Percentiles rank a stretch among this genome's conserved stretches.
phyloP scores from a whole-genome alignment of 345 rosid species.

The Atalantia buxifolia region DNA sequence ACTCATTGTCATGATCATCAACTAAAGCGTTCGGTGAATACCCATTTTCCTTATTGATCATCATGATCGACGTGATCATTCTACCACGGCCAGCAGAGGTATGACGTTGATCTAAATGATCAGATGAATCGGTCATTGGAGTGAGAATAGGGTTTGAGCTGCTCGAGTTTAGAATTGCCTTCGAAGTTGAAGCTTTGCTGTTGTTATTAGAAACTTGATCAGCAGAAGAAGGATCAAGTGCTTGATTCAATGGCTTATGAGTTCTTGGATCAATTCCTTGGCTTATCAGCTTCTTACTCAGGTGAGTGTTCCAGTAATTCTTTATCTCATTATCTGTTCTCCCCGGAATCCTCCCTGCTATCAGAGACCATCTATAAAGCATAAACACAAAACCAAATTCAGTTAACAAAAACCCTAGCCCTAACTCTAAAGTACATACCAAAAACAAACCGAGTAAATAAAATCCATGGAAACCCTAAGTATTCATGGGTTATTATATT shows the following conservation, averaged over 20 bases:
- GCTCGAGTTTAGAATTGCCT: background rate
- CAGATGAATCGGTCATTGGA: conserved; percentile 12
- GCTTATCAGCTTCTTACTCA: conserved; percentile 56
- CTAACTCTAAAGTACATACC: background rate
- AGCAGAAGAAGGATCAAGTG: background rate
- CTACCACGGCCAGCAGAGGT: background rate
- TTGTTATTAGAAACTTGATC: background rate
- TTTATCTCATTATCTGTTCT: conserved; percentile 66
- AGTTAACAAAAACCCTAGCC: background rate
- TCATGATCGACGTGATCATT: conserved; percentile 3
- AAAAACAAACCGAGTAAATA: too few relatives aligned
- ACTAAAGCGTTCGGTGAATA: background rate
- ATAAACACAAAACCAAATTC: background rate
- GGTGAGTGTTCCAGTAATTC: conserved; percentile 75
- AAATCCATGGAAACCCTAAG: background rate
- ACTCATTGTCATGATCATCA: background rate
- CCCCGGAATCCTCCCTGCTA: conserved; percentile 68
- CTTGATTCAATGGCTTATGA: conserved; percentile 47
- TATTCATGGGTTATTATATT: background rate
- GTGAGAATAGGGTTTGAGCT: conserved; percentile 10
- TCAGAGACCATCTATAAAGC: conserved; percentile 49
- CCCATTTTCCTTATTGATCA: conserved; percentile 16
- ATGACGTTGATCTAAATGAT: conserved; percentile 15
- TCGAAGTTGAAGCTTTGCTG: conserved; percentile 17
- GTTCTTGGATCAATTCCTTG: conserved; percentile 70